Base-by-base conservation (phyloP, 768 basidiomycete species). In the Cantharellus cinnabarinus region DNA sequence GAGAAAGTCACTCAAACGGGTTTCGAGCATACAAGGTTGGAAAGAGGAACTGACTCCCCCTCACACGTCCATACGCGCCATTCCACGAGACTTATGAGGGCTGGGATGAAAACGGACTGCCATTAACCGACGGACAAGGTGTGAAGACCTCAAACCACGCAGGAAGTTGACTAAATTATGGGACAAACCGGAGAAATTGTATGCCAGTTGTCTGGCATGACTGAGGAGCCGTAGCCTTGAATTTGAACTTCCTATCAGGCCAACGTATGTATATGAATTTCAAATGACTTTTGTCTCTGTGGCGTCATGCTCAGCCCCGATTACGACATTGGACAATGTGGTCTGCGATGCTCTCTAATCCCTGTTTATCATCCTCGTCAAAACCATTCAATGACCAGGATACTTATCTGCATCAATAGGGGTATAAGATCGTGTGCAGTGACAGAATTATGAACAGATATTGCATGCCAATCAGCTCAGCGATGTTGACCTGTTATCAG, bases 321-420 rank as follows among this genome's bases (percentile, higher is more conserved):
- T 41, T 48, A 48, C 62, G 61, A 7, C 42, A 56, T 7, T 40
- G 39, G 15, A 79, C 79, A 35, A 90, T 70, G 57, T 87, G 69
- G 62, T 74, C 68, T 34, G 79, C 79, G 57, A 94, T 84, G 64
- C 70, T 76, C 71, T 87, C 82, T 61, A 95, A 68, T 14, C 90
- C 91, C n/a, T 67, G 68, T 66, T 74, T 72, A 69, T 97, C 93
- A 56, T 85, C 82, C 29, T 81, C 78, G 62, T 81, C 76, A 65
- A 94, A 97, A 2, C 81, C 89, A 3, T 67, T 71, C 14, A 79
- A 62, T 98, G 94, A 0, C 93, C 90, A 0, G 88, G 88, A 66
- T 90, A 90, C 5, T 68, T 69, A 35, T 85, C 77, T 1, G 38
- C 35, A 10, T 37, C 10, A 1, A 1, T 37, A 54, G 7, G 7